A percentile compares a stretch with the other conserved stretches of the same genome.
These are phyloP conservation scores for Magnusiomyces suaveolens DNA, from an alignment of 1,139 yeast species.

Conservation along the genomic window DNA sequence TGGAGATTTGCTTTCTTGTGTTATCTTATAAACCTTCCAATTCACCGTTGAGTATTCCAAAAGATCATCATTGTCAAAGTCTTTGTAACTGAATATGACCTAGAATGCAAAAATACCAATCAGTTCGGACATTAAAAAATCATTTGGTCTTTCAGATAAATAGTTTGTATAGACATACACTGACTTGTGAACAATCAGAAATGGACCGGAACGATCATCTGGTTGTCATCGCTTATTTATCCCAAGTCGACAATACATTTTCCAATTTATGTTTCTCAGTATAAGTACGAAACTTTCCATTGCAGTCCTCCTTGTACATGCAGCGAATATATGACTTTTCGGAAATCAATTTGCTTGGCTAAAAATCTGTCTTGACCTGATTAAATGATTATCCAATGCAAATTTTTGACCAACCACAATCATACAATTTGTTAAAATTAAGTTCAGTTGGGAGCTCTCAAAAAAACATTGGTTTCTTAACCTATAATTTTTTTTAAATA, in stretches of 20 bases:
- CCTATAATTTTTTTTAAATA: conserved; percentile 28
- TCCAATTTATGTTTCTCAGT: conserved; percentile 61
- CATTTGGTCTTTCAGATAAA: no score
- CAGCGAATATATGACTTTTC: conserved; percentile 57
- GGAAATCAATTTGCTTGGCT: conserved; percentile 60
- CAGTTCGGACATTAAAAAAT: no score
- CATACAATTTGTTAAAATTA: neutral
- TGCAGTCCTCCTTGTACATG: conserved; percentile 44
- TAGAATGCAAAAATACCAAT: no score
- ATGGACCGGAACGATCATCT: conserved; percentile 64
- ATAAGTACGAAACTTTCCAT: conserved; percentile 38
- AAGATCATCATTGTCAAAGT: no score
- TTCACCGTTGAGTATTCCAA: no score
- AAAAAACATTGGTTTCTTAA: conserved; percentile 32
- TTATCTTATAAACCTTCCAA: no score
- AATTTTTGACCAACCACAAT: neutral
- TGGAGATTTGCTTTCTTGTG: no score
- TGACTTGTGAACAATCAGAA: no score
- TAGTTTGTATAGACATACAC: no score
- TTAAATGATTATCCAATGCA: conserved; percentile 20
- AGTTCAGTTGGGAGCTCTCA: conserved; percentile 13
- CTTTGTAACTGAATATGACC: no score
- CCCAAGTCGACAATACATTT: conserved; percentile 67
- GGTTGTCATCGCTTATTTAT: conserved; percentile 56
- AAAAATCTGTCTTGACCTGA: conserved; percentile 31